phyloP scores from a whole-genome alignment of 768 basidiomycete genomes.

The Panellus pusillus region DNA sequence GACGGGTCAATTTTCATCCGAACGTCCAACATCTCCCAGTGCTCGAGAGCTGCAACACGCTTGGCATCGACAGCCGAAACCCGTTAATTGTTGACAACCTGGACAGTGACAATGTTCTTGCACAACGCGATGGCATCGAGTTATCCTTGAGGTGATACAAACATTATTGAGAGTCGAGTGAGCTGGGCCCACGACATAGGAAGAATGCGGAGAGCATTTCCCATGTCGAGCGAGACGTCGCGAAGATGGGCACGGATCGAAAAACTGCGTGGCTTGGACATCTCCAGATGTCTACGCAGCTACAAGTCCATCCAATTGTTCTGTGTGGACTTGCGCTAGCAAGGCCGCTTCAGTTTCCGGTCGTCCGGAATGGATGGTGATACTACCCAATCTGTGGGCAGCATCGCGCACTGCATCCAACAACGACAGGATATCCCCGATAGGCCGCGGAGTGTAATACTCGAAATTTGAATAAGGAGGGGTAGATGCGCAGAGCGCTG shows the following conservation, averaged over 20 bases:
- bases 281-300: too few species aligned
- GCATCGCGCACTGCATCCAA: too few species aligned
- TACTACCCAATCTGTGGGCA: too few species aligned
- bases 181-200: slow-evolving; percentile 1
- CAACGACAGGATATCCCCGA: too few species aligned
- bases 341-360: too few species aligned
- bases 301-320: too few species aligned
- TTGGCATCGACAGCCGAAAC: too few species aligned
- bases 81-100: not conserved
- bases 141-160: not conserved
- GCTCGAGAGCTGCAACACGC: not conserved
- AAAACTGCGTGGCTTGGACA: not conserved
- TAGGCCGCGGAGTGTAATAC: too few species aligned
- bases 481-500: too few species aligned
- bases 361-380: too few species aligned
- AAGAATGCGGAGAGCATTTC: not conserved
- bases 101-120: not conserved
- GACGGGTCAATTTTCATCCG: not conserved
- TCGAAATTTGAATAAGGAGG: too few species aligned
- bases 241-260: not conserved
- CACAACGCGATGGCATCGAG: not conserved
- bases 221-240: not conserved
- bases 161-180: not conserved
- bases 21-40: not conserved
- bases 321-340: too few species aligned